These are phyloP conservation scores for Leonotis leonurus DNA, from an alignment of 257 asterid genomes.

Conservation along the genomic window DNA sequence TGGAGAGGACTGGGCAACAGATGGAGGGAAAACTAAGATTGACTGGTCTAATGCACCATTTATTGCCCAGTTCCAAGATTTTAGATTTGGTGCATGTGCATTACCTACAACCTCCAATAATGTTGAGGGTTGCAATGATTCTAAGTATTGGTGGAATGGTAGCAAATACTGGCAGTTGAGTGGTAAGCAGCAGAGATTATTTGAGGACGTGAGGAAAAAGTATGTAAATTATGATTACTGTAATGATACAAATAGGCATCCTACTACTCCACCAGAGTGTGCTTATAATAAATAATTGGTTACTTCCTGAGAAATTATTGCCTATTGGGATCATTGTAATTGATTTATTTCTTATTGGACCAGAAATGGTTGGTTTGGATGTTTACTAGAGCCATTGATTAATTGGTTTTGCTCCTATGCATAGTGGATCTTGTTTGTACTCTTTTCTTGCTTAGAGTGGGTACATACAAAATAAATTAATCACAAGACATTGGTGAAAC, in stretches of 20 bases:
- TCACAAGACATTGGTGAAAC: no score
- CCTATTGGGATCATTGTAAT: no score
- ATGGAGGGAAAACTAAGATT: slow-evolving; percentile 46
- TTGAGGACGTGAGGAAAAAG: slow-evolving; percentile 18
- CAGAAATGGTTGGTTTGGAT: no score
- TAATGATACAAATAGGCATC: slow-evolving; percentile 31
- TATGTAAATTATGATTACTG: slow-evolving; percentile 59
- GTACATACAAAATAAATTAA: no score
- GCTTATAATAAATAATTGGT: neutral
- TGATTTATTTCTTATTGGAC: no score
- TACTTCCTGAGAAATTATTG: no score
- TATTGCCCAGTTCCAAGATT: slow-evolving; percentile 37
- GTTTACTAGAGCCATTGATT: no score
- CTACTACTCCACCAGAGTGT: slow-evolving; percentile 44
- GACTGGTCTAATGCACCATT: slow-evolving; percentile 61
- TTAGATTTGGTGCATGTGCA: slow-evolving; percentile 32
- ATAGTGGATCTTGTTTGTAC: no score
- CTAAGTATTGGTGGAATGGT: slow-evolving; percentile 37
- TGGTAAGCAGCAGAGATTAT: neutral
- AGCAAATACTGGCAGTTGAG: slow-evolving; percentile 25
- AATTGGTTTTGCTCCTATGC: no score
- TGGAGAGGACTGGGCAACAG: slow-evolving; percentile 60
- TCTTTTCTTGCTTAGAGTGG: no score
- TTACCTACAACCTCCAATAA: neutral
- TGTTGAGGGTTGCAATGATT: slow-evolving; percentile 15